Conservation (phyloP, 2,329 filamentous ascomycete species). For the Penicillium sp. region DNA sequence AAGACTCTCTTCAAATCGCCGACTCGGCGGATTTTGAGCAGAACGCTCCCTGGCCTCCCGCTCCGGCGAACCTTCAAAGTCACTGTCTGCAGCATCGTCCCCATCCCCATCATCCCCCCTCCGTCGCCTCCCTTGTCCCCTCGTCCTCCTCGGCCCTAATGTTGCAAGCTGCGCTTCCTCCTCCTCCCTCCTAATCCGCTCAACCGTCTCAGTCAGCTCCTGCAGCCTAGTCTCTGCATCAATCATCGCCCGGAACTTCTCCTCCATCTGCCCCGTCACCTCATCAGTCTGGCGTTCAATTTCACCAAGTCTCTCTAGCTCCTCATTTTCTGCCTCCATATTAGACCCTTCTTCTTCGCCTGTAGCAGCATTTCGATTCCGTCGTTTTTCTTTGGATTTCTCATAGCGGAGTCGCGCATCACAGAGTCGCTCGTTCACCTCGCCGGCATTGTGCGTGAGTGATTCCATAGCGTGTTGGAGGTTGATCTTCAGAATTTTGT, state of each 20-base stretch:
- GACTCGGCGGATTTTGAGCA: slow-evolving; percentile 32
- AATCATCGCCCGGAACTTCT: slow-evolving; percentile 57
- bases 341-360: neutral
- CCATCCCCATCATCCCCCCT: slow-evolving; percentile 35
- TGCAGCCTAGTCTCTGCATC: slow-evolving; percentile 55
- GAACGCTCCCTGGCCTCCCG: slow-evolving; percentile 32
- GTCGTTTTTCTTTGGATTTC: slow-evolving; percentile 31
- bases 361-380: slow-evolving; percentile 15
- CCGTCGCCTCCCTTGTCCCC: slow-evolving; percentile 15
- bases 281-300: slow-evolving; percentile 50
- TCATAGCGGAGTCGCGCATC: slow-evolving; percentile 37
- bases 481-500: slow-evolving; percentile 50
- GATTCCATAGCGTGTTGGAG: slow-evolving; percentile 47
- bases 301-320: slow-evolving; percentile 41
- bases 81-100: slow-evolving; percentile 41
- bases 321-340: slow-evolving; percentile 23
- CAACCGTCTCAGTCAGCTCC: slow-evolving; percentile 46
- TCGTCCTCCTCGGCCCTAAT: slow-evolving; percentile 19
- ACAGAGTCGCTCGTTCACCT: slow-evolving; percentile 57
- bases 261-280: slow-evolving; percentile 58
- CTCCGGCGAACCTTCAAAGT: slow-evolving; percentile 43
- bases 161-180: slow-evolving; percentile 31
- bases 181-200: slow-evolving; percentile 43
- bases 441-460: slow-evolving; percentile 52
- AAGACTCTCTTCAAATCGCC: slow-evolving; percentile 37